Conservation (phyloP, 352 stramenopile species). For the Globisporangium irregulare region DNA sequence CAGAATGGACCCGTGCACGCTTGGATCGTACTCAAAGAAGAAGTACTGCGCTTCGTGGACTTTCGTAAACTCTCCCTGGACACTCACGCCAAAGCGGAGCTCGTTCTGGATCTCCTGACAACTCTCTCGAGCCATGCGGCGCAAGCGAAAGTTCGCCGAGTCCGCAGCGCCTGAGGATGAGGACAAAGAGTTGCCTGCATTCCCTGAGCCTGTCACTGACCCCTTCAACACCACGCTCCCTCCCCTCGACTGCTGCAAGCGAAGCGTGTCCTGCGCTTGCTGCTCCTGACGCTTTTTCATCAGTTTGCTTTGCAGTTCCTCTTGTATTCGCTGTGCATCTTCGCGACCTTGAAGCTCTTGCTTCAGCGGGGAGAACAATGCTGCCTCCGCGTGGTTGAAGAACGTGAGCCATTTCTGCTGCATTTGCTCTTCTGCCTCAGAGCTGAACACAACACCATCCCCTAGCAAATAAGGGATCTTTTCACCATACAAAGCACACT, state of each 20-base stretch:
- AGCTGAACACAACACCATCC: conserved; percentile 50
- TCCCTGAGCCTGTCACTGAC: background rate
- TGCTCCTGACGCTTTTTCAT: conserved; percentile 68
- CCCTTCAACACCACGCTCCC: conserved; percentile 10
- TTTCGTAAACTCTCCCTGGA: conserved; percentile 25
- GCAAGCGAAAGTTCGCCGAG: conserved; percentile 39
- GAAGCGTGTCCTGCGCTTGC: conserved; percentile 40
- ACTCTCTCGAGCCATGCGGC: conserved; percentile 52
- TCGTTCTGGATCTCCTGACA: conserved; percentile 47
- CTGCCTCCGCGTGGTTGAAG: conserved; percentile 48
- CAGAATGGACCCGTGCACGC: conserved; percentile 42
- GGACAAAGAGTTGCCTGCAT: background rate
- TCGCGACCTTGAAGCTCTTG: conserved; percentile 41
- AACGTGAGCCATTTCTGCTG: conserved; percentile 60
- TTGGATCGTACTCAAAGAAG: conserved; percentile 49
- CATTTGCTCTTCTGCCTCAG: conserved; percentile 43
- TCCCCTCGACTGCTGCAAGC: conserved; percentile 31
- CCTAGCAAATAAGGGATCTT: conserved; percentile 28
- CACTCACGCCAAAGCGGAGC: conserved; percentile 44
- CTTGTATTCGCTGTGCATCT: conserved; percentile 34
- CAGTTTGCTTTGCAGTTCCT: conserved; percentile 50
- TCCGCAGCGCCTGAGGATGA: conserved; percentile 11
- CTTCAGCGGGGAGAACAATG: conserved; percentile 55
- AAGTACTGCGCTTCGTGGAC: conserved; percentile 36
- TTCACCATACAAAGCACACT: conserved; percentile 44